A percentile compares a stretch with the other conserved stretches of the same genome.
Conservation (phyloP, 148 eudicot species). For the Rhododendron ferrugineum region DNA sequence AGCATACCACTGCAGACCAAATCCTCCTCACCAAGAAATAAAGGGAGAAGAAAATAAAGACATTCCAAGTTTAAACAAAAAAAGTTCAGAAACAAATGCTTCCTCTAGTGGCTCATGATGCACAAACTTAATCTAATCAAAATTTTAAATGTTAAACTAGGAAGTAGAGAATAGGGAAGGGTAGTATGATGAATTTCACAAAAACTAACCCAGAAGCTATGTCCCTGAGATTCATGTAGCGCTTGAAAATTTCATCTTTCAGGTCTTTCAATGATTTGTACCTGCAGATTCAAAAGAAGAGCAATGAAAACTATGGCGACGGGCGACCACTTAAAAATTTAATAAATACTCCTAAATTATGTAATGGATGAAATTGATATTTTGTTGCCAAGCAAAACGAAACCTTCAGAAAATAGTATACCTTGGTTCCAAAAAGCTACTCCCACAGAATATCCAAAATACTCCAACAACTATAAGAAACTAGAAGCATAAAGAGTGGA, state of each 20-base stretch:
- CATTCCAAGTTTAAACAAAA: background rate
- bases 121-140: background rate
- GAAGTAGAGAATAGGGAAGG: background rate
- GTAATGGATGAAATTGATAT: background rate
- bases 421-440: background rate
- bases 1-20: background rate
- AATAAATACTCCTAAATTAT: background rate
- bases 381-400: background rate
- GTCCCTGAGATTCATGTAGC: conserved; percentile 60
- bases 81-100: background rate
- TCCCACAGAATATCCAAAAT: background rate
- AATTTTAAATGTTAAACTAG: background rate
- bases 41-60: background rate
- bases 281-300: conserved; percentile 33
- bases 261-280: conserved; percentile 78
- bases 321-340: background rate
- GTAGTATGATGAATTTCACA: background rate
- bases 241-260: conserved; percentile 61
- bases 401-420: background rate
- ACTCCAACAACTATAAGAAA: background rate
- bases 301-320: background rate
- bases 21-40: background rate
- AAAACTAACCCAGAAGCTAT: conserved; percentile 75
- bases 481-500: background rate
- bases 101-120: background rate